A percentile compares a stretch with the other conserved stretches of the same genome.
Conservation (phyloP, 2,329 filamentous ascomycete genomes). For the Clarireedia hainanense region DNA sequence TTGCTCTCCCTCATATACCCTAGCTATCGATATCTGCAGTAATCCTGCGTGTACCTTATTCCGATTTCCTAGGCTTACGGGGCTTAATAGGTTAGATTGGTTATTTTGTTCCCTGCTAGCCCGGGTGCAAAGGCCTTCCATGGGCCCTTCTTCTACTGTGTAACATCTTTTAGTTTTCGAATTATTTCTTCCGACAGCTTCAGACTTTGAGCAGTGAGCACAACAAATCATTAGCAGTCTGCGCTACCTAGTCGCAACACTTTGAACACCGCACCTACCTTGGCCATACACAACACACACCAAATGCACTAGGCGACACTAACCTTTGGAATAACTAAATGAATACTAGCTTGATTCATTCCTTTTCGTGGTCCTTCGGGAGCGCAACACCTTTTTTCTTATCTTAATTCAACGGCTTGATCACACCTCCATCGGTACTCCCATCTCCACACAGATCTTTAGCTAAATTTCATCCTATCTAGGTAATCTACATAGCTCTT, state of each 20-base stretch:
- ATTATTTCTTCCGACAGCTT: background rate
- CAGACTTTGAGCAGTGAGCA: background rate
- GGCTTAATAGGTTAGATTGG: background rate
- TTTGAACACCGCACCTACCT: too few relatives aligned
- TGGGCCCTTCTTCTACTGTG: background rate
- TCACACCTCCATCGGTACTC: slow-evolving; percentile 3
- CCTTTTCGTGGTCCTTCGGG: slow-evolving; percentile 4
- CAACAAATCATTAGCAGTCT: background rate
- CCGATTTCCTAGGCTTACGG: background rate
- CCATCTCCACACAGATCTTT: background rate
- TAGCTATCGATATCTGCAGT: background rate
- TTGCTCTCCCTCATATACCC: background rate
- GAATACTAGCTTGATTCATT: background rate
- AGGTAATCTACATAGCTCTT: background rate
- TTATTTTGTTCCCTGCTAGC: background rate
- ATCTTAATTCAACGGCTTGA: slow-evolving; percentile 8
- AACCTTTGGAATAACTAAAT: background rate
- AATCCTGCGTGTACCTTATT: slow-evolving; percentile 3
- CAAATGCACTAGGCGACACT: too few relatives aligned
- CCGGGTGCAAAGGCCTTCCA: background rate
- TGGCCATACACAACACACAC: too few relatives aligned
- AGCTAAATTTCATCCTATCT: background rate
- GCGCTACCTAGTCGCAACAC: background rate
- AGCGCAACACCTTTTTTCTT: background rate
- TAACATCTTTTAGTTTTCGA: background rate